These are phyloP conservation scores for Colletotrichum ledebouriae DNA, from an alignment of 2,329 filamentous ascomycete species.

Conservation along the genomic window DNA sequence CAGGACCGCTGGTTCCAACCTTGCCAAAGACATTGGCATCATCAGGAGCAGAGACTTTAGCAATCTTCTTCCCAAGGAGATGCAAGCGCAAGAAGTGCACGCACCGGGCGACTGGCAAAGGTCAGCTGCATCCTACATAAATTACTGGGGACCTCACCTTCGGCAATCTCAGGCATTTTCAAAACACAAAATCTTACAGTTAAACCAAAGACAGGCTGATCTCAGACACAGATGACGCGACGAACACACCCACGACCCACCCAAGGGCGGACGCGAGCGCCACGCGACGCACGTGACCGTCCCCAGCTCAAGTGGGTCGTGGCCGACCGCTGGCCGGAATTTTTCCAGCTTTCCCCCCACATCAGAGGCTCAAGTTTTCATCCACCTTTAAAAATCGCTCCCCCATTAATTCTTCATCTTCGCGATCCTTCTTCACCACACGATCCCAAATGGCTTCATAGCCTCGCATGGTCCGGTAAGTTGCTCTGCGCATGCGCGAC, in stretches of 20 bases:
- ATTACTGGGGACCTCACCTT: slow-evolving; percentile 56
- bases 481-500: slow-evolving; percentile 10
- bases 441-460: slow-evolving; percentile 19
- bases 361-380: slow-evolving; percentile 38
- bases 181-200: not conserved
- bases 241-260: slow-evolving; percentile 8
- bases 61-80: slow-evolving; percentile 86
- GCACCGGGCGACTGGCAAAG: slow-evolving; percentile 78
- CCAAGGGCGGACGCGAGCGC: slow-evolving; percentile 3
- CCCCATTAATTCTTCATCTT: slow-evolving; percentile 33
- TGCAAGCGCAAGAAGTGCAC: slow-evolving; percentile 87
- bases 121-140: not conserved
- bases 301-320: slow-evolving; percentile 37
- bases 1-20: slow-evolving; percentile 81
- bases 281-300: slow-evolving; percentile 49
- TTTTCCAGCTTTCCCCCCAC: slow-evolving; percentile 43
- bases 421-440: slow-evolving; percentile 39
- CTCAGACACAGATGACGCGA: slow-evolving; percentile 11
- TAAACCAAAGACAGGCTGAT: not conserved
- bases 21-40: slow-evolving; percentile 93
- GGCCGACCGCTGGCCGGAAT: slow-evolving; percentile 38
- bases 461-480: slow-evolving; percentile 46
- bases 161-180: slow-evolving; percentile 74
- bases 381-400: slow-evolving; percentile 45
- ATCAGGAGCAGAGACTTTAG: slow-evolving; percentile 77